Base-by-base conservation (phyloP, 2,329 filamentous ascomycete genomes). In the Amauroascus verrucosus region DNA sequence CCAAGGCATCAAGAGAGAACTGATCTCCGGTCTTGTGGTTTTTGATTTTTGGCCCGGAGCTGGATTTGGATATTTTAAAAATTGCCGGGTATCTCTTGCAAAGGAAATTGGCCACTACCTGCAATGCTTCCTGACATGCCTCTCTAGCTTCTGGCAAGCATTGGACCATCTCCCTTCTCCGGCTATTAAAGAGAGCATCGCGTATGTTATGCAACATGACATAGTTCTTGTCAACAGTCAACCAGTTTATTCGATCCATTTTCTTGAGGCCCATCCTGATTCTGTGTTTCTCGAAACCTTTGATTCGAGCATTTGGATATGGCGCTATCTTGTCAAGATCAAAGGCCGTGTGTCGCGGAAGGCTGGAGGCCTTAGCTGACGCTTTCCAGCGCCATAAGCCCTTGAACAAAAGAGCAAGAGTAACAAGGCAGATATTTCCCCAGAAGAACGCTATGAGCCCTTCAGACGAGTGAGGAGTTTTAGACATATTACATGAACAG, bases 221-320 rank as follows among this genome's bases (percentile, higher is more conserved):
- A 56, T 77, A 77, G 26, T 69, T 67, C 11, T 70, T 67, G 57
- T 78, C 74, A 46, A 78, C 61, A 0, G 67, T 72, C 11, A 78
- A 67, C 76, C 75, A 78, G 53, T 76, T 73, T 18, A 64, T 60
- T 20, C 62, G 58, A 35, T 74, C 72, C n/a, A 75, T 63, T 53
- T 69, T 72, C 51, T 67, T 69, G 14, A 78, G 65, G 14, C 75
- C 73, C 69, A 77, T 75, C 57, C 72, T 72, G 44, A 74, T 70
- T 28, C 68, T 65, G 46, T 72, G 70, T 56, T 65, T 63, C 37
- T 67, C 66, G 53, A 65, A 61, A 6, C 68, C 69, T 53, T 63
- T 67, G 57, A 72, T 71, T 26, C 67, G 66, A 44, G 65, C 64
- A 8, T 63, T 63, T 24, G 69, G 69, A 56, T 70, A 71, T 7